Evolutionary conservation across 768 basidiomycete species (phyloP), one percentile per base, ranked within the genome.

Genomic region (Podaxis sp.): DNA sequence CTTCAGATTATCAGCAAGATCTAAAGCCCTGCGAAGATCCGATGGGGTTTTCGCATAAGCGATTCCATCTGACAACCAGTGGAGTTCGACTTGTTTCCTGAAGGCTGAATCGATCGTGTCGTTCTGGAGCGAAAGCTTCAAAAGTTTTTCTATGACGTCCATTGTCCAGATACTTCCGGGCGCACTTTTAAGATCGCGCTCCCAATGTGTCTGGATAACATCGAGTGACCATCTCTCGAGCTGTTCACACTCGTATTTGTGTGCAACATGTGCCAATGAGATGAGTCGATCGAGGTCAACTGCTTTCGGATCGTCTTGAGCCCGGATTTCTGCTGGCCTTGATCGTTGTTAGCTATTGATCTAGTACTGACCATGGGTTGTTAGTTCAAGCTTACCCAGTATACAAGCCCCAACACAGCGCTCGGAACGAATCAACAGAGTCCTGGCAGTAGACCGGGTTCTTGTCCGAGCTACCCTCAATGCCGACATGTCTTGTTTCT

Each of bases 391-490:
- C 59, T 38, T 26, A 59, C 59, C 19, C 22, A 3, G 49, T 36
- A 22, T 59, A 59, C 24, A 59, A 40, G 7, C 33, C 49, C 59
- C 59, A 59, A 38, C 59, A 59, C 1, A 59, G 11, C 11, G 59
- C 59, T 5, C 22, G 48, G 24, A 59, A 59, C 12, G 49, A 33
- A 6, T 51, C 38, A 11, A 59, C 11, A 15, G 36, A 33, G n/a
- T 53, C 59, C n/a, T 53, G 59, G 12, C 49, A 59, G 24, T n/a
- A 8, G 17, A 61, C 42, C 11, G 59, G 59, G n/a, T 54, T 53
- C 9, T 53, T n/a, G 26, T 61, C 59, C 2, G 59, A 30, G n/a
- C 8, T 1, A 4, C 59, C 59, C n/a, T 54, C 52, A 2, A 19
- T 9, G 19, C 12, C 8, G 11, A 49, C 19, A 24, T 4, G 12